Evolutionary conservation across 108 stramenopile genomes (phyloP), one percentile per base, ranked within the genome.

Genomic region (Skeletonema costatum): DNA sequence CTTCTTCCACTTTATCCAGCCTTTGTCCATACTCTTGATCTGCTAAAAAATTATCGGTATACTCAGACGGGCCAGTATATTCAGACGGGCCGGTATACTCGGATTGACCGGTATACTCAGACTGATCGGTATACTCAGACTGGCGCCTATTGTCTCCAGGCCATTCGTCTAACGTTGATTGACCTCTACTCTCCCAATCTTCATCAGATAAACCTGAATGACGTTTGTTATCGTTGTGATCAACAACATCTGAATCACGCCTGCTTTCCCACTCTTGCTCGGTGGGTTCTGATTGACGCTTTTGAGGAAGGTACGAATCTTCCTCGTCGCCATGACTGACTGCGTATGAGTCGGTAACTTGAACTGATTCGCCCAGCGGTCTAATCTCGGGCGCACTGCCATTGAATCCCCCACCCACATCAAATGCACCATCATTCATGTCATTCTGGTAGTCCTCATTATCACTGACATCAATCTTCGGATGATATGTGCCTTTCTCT

Each of bases 231-330:
- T 56, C 53, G 16, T 56, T 16, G 25, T 56, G 10, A 11, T 56
- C 53, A 25, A 21, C 25, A 29, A 29, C 9, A 19, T 50, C 50
- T 68, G 67, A 68, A 31, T 53, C 46, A 44, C 30, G 44, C 46
- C 35, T 25, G 38, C 39, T 25, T 60, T 29, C 59, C 12, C 59
- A 39, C 5, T 60, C 33, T 12, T 36, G 10, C 16, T 71, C 70
- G 21, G 59, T 61, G 12, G 38, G 9, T 29, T 70, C 69, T 17
- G 53, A 56, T n/a, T 70, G 69, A 30, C 53, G 53, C 25, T 56
- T 56, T 25, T 25, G 16, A 60, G 16, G 32, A 7, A 48, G 16
- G 9, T 69, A 32, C 10, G 70, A 38, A 39, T 60, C 16, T 17
- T 71, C 36, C 11, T 32, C 10, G 3, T 69, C 32, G 8, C 25